Base-by-base conservation (phyloP, 192 early-diverging fungal genomes). In the Gorgonomyces haynaldii region DNA sequence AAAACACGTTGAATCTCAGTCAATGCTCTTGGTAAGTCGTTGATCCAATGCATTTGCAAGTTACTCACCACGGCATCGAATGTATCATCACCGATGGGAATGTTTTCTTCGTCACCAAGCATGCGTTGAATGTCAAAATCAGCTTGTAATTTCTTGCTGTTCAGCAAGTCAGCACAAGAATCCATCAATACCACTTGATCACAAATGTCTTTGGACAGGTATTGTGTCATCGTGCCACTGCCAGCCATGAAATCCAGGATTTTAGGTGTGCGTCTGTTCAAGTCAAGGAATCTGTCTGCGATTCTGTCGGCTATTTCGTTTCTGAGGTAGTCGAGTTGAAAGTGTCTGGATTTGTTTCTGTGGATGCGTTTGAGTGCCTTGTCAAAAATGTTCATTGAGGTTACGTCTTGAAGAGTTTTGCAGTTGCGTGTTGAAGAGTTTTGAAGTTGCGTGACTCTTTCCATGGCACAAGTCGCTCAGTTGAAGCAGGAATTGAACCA, bases 31-130 rank as follows among this genome's bases (percentile, higher is more conserved):
- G 88, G 89, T 23, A 97, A 72, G 65, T 97, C 93, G 50, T 97
- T 97, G 31, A 97, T 82, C 93, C 93, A 97, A 60, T 97, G 89
- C 70, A 94, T 66, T 1, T 81, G 74, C 46, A 94, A 48, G 40
- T 74, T 84, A 59, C 85, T 88, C 29, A 97, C 61, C 13, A 97
- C 83, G 8, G 82, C 84, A 38, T 97, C 93, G 50, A 94, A 57
- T 23, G 81, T 82, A 64, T 92, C 74, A 29, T 84, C 80, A 23
- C 70, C 78, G 62, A 97, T 92, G n/a, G 66, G 66, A 4, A 86
- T 62, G 5, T 53, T 24, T 42, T 97, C 93, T 69, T 93, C 88
- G 60, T 93, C 82, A n/a, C 85, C 81, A 6, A 85, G 72, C 19
- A 71, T 64, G 37, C 89, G 67, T 52, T 88, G 81, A 17, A 84